These are phyloP conservation scores for Cupressus sempervirens DNA, from an alignment of 75 land plant genomes.

Conservation along the genomic window DNA sequence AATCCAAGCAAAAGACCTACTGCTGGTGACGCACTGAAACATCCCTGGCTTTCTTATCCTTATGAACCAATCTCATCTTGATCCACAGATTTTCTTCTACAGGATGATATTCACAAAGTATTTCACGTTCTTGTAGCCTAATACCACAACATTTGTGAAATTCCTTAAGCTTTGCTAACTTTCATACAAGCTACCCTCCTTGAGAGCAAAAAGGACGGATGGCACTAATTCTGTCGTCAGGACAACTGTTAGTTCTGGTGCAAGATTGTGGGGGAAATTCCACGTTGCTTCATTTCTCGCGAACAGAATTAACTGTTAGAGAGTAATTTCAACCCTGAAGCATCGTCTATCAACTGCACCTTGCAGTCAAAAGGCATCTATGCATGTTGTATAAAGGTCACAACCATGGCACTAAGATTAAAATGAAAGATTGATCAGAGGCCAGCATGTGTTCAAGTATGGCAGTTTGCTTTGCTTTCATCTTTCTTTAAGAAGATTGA, in stretches of 20 bases:
- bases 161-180: conserved; percentile 13
- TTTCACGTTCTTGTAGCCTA: conserved; percentile 12
- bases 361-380: neutral
- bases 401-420: neutral
- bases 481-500: neutral
- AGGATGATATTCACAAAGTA: neutral
- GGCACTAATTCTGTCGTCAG: conserved; percentile 4
- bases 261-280: neutral
- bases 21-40: conserved; percentile 84
- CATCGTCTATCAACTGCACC: neutral
- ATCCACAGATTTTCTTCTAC: conserved; percentile 11
- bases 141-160: conserved; percentile 15
- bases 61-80: conserved; percentile 98
- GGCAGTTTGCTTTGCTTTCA: conserved; percentile 3
- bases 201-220: conserved; percentile 9
- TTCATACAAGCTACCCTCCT: conserved; percentile 9
- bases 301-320: conserved; percentile 4
- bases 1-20: conserved; percentile 84
- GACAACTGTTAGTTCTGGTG: conserved; percentile 9
- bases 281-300: neutral
- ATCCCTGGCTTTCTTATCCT: conserved; percentile 95
- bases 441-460: conserved; percentile 8
- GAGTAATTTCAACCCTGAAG: neutral
- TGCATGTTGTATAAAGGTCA: conserved; percentile 1
- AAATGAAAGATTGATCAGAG: neutral